Evolutionary conservation across 2,329 filamentous ascomycete species (phyloP).

Genomic region (Talaromyces sp.): DNA sequence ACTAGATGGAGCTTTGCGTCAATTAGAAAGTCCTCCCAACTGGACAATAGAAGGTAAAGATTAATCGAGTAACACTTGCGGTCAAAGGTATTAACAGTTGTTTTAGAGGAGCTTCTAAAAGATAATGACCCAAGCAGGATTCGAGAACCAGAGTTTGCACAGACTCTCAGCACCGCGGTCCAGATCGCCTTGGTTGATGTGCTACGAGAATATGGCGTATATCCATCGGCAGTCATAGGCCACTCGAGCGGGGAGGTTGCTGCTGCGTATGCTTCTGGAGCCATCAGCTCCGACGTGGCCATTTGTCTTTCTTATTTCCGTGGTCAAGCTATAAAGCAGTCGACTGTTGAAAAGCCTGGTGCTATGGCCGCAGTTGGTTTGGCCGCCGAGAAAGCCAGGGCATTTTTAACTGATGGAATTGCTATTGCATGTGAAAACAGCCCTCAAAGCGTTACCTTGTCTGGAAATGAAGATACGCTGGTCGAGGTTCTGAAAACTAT

Average conservation of each 20-base stretch:
- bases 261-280: conserved; percentile 15
- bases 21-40: too few species aligned
- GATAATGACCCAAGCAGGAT: not conserved
- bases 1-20: too few species aligned
- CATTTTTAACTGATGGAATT: conserved; percentile 13
- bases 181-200: conserved; percentile 14
- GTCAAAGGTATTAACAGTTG: too few species aligned
- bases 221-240: conserved; percentile 7
- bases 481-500: conserved; percentile 14
- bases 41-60: too few species aligned
- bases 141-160: conserved; percentile 16
- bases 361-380: conserved; percentile 24
- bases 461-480: conserved; percentile 22
- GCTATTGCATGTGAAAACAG: conserved; percentile 35
- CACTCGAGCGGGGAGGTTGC: conserved; percentile 16
- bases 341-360: conserved; percentile 14
- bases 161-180: conserved; percentile 17
- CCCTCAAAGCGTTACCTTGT: conserved; percentile 29
- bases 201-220: conserved; percentile 3
- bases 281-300: conserved; percentile 16
- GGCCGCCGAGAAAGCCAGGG: conserved; percentile 12
- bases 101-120: too few species aligned
- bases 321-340: conserved; percentile 13
- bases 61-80: too few species aligned
- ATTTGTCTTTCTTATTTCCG: conserved; percentile 13